Percentiles rank a stretch among this genome's conserved stretches.
These are phyloP conservation scores for Cryptococcus wingfieldii DNA, from an alignment of 1,284 basidiomycete species.

Conservation along the genomic window DNA sequence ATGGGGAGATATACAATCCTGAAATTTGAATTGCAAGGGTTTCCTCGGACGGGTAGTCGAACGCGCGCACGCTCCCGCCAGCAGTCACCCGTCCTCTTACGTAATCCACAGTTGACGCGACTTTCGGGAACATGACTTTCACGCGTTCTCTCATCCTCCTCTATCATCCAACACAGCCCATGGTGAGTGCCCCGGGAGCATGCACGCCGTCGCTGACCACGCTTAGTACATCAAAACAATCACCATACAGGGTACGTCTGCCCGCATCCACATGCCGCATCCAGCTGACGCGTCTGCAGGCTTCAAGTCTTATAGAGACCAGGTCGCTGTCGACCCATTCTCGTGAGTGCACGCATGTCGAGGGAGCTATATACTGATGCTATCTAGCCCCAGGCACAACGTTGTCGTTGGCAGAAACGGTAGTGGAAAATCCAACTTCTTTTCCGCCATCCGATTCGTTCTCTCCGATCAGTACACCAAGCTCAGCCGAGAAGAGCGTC, in stretches of 20 bases:
- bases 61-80: too few relatives aligned
- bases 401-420: conserved; percentile 94
- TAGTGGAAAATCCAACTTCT: conserved; percentile 95
- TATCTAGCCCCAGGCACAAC: conserved; percentile 74
- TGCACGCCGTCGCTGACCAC: conserved; percentile 17
- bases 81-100: background rate
- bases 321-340: conserved; percentile 57
- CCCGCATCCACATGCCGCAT: conserved; percentile 11
- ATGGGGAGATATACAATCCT: too few relatives aligned
- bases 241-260: conserved; percentile 68
- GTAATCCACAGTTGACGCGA: background rate
- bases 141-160: background rate
- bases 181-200: background rate
- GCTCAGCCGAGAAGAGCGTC: conserved; percentile 88
- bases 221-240: conserved; percentile 80
- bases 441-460: conserved; percentile 93
- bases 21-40: too few relatives aligned
- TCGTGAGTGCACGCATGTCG: conserved; percentile 28
- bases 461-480: conserved; percentile 96
- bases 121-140: background rate
- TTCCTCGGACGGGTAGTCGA: too few relatives aligned
- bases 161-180: background rate
- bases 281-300: conserved; percentile 47
- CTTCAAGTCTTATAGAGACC: conserved; percentile 86
- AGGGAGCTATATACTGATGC: background rate